Percentiles rank a stretch among this genome's conserved stretches.
Conservation (phyloP, 2,329 filamentous ascomycete species). For the Ceratocystiopsis brevicomis region DNA sequence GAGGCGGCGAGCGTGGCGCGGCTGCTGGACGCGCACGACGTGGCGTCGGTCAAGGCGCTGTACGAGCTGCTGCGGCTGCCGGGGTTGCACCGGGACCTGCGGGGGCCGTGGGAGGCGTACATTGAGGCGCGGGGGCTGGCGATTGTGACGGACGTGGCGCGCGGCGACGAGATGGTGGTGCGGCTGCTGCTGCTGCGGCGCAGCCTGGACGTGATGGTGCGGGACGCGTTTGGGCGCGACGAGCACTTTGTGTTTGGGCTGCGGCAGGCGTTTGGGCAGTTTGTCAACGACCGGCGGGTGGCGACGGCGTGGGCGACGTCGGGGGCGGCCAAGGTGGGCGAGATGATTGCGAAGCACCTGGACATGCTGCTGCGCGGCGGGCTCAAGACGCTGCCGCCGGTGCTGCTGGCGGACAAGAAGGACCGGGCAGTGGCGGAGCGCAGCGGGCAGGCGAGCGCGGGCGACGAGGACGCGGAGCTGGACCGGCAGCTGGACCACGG, state of each 20-base stretch:
- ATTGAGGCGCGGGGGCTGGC: slow-evolving; percentile 54
- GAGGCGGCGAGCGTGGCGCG: slow-evolving; percentile 48
- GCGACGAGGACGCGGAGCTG: slow-evolving; percentile 81
- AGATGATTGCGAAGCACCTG: slow-evolving; percentile 97
- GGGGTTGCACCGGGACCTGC: slow-evolving; percentile 49
- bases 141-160: slow-evolving; percentile 65
- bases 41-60: slow-evolving; percentile 52
- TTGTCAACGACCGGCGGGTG: slow-evolving; percentile 70
- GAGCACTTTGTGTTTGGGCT: slow-evolving; percentile 61
- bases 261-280: slow-evolving; percentile 68
- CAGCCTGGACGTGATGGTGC: slow-evolving; percentile 57
- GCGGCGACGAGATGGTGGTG: slow-evolving; percentile 70
- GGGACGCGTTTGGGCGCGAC: slow-evolving; percentile 57
- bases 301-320: slow-evolving; percentile 52
- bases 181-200: slow-evolving; percentile 66
- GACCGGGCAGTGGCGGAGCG: slow-evolving; percentile 39
- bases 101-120: slow-evolving; percentile 57
- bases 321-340: slow-evolving; percentile 77
- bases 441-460: slow-evolving; percentile 45
- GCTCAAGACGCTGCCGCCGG: slow-evolving; percentile 59
- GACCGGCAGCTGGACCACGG: slow-evolving; percentile 84
- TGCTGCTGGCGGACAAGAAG: slow-evolving; percentile 42
- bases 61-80: slow-evolving; percentile 62
- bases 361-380: slow-evolving; percentile 77
- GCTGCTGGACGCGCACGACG: slow-evolving; percentile 52